Conservation (phyloP, 169 alveolate species). For the Plasmodium yoelii region DNA sequence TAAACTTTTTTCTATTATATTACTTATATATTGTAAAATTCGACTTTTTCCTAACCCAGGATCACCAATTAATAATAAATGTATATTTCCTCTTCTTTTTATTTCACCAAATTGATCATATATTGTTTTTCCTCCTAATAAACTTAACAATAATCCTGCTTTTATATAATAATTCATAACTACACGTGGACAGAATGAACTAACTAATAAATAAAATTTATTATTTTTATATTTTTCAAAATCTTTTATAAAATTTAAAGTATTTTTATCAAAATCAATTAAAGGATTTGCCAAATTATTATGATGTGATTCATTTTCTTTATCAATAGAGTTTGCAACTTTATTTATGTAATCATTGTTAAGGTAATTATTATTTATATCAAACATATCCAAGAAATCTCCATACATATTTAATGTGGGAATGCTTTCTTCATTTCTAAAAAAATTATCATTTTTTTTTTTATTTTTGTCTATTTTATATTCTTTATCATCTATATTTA, state of each 20-base stretch:
- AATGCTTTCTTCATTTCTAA: too few species aligned
- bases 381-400: too few species aligned
- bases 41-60: conserved; percentile 83
- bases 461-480: too few species aligned
- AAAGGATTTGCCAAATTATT: not conserved
- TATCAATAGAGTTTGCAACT: not conserved
- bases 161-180: conserved; percentile 46
- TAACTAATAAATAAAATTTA: conserved; percentile 79
- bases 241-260: conserved; percentile 76
- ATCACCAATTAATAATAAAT: conserved; percentile 79
- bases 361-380: too few species aligned
- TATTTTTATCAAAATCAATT: conserved; percentile 20
- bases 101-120: conserved; percentile 72
- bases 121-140: conserved; percentile 82
- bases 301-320: not conserved
- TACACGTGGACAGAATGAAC: conserved; percentile 80
- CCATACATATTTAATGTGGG: too few species aligned
- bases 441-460: too few species aligned
- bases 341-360: not conserved
- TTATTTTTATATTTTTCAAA: conserved; percentile 78
- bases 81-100: conserved; percentile 81
- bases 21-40: conserved; percentile 78
- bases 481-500: too few species aligned
- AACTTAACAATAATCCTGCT: conserved; percentile 82
- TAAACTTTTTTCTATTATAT: conserved; percentile 71